A percentile compares a stretch with the other conserved stretches of the same genome.
These are phyloP conservation scores for Nakaseomyces sp. DNA, from an alignment of 1,139 yeast genomes.

Conservation along the genomic window DNA sequence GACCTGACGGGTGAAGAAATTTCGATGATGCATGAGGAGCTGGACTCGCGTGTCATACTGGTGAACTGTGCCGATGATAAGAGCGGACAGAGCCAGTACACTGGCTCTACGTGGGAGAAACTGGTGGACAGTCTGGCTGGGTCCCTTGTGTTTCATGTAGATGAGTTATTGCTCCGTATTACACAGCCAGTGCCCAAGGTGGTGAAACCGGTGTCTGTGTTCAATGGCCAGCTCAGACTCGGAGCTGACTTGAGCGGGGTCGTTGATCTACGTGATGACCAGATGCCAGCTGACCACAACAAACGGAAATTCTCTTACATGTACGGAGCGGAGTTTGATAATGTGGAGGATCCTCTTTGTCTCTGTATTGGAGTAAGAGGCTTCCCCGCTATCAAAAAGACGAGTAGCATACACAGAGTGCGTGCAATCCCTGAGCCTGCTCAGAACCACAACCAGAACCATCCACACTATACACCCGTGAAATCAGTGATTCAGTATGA, in stretches of 20 bases:
- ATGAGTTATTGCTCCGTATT: slow-evolving; percentile 18
- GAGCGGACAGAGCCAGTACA: slow-evolving; percentile 1
- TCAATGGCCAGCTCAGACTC: slow-evolving; percentile 35
- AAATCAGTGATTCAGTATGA: slow-evolving; percentile 28
- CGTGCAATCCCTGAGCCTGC: slow-evolving; percentile 20
- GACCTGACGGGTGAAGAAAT: slow-evolving; percentile 30
- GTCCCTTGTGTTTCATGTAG: slow-evolving; percentile 18
- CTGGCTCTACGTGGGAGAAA: slow-evolving; percentile 19
- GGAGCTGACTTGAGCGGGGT: slow-evolving; percentile 31
- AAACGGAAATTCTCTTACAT: slow-evolving; percentile 8
- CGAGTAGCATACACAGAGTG: slow-evolving; percentile 34
- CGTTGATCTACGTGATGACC: slow-evolving; percentile 1
- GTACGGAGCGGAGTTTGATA: slow-evolving; percentile 15
- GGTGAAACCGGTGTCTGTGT: slow-evolving; percentile 34
- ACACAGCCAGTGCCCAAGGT: slow-evolving; percentile 15
- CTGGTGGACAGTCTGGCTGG: slow-evolving; percentile 17
- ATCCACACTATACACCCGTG: slow-evolving; percentile 17
- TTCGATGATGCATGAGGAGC: slow-evolving; percentile 18
- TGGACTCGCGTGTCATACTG: slow-evolving; percentile 18
- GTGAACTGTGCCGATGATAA: slow-evolving; percentile 13
- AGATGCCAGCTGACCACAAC: neutral
- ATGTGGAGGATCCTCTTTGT: slow-evolving; percentile 26
- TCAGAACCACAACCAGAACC: neutral
- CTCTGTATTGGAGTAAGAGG: slow-evolving; percentile 49
- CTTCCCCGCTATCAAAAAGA: slow-evolving; percentile 53